These are phyloP conservation scores for Pseudozyma sp. DNA, from an alignment of 1,284 basidiomycete species.

Conservation along the genomic window DNA sequence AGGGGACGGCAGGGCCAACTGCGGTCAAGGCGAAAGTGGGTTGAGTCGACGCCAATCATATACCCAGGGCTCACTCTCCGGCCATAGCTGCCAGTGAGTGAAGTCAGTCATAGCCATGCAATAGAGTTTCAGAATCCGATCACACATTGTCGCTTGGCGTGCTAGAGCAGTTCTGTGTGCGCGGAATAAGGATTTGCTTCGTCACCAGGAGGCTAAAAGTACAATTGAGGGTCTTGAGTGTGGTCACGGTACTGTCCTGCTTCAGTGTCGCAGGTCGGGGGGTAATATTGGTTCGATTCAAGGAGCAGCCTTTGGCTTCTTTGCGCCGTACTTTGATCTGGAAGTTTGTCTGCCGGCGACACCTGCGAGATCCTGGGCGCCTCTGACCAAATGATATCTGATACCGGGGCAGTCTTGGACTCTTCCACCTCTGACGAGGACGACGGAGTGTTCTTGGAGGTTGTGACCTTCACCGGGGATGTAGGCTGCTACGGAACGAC, in stretches of 20 bases:
- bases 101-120: too few relatives aligned
- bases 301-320: slow-evolving; percentile 78
- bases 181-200: too few relatives aligned
- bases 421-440: slow-evolving; percentile 90
- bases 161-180: too few relatives aligned
- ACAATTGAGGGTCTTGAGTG: slow-evolving; percentile 2
- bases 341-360: slow-evolving; percentile 85
- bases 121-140: too few relatives aligned
- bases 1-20: not conserved
- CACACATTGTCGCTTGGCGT: too few relatives aligned
- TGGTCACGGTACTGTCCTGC: not conserved
- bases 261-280: too few relatives aligned
- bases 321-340: slow-evolving; percentile 93
- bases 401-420: slow-evolving; percentile 88
- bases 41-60: too few relatives aligned
- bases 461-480: slow-evolving; percentile 98
- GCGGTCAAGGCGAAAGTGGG: too few relatives aligned
- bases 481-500: slow-evolving; percentile 90
- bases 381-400: slow-evolving; percentile 90
- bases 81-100: too few relatives aligned
- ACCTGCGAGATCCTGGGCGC: slow-evolving; percentile 89
- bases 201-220: slow-evolving; percentile 14
- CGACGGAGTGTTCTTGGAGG: slow-evolving; percentile 96
- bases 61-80: too few relatives aligned
- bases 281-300: slow-evolving; percentile 3